phyloP scores from a whole-genome alignment of 176 grass and related monocot species.

The Carex myosuroides region DNA sequence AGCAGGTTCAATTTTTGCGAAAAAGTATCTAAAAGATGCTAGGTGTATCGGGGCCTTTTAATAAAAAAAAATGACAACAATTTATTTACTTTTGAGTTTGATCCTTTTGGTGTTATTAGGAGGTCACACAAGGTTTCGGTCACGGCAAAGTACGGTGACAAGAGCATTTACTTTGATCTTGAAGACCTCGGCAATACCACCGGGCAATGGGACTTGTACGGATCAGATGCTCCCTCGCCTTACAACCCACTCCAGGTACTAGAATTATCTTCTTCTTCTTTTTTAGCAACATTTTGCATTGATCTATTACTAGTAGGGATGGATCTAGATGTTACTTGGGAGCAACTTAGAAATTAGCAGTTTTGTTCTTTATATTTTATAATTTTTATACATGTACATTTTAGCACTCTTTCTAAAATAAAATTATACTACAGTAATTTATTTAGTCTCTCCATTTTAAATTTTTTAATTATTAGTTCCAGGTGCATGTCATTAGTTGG shows the following conservation, averaged over 20 bases:
- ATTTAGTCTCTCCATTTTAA: too few relatives aligned
- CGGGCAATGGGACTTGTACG: conserved; percentile 95
- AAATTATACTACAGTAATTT: too few relatives aligned
- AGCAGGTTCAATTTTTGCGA: too few relatives aligned
- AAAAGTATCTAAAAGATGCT: too few relatives aligned
- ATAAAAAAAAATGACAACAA: background rate
- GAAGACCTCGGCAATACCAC: conserved; percentile 88
- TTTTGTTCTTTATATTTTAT: too few relatives aligned
- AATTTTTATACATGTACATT: too few relatives aligned
- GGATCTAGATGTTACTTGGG: too few relatives aligned
- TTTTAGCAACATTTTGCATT: background rate
- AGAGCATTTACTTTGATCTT: conserved; percentile 98
- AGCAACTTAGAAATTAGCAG: too few relatives aligned
- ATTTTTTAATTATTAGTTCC: background rate
- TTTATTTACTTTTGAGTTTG: background rate
- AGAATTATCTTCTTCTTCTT: background rate
- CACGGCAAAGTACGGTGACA: conserved; percentile 92
- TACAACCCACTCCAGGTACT: conserved; percentile 87
- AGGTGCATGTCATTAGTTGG: background rate
- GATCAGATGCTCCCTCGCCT: conserved; percentile 78
- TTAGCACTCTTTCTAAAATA: too few relatives aligned
- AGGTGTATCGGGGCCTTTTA: too few relatives aligned
- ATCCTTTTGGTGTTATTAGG: background rate
- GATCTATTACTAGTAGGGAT: background rate
- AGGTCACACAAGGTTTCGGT: conserved; percentile 43